Evolutionary conservation across 164 flowering plant species (phyloP).

Genomic region (Chimonanthus praecox): DNA sequence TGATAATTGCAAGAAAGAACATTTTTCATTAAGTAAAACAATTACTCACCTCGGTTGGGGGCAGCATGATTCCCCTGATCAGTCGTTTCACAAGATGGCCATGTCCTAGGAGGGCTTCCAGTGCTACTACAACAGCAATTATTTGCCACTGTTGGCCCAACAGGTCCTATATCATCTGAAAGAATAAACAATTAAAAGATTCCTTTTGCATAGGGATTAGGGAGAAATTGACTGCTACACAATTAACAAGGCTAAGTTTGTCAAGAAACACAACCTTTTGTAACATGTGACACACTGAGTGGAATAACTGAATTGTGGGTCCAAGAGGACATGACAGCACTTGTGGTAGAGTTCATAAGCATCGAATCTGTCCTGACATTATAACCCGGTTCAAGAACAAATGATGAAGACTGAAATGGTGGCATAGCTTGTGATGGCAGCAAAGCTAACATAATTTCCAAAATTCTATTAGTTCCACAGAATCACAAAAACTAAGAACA

Average conservation of each 20-base stretch:
- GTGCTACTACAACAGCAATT: conserved; percentile 54
- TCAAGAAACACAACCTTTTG: conserved; percentile 34
- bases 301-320: conserved; percentile 37
- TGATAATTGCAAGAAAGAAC: no score
- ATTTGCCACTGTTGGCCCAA: conserved; percentile 34
- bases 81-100: conserved; percentile 29
- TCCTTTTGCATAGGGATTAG: background rate
- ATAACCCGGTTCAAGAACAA: conserved; percentile 41
- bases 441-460: background rate
- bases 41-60: conserved; percentile 39
- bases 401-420: conserved; percentile 38
- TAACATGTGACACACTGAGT: conserved; percentile 25
- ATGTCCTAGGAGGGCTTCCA: conserved; percentile 50
- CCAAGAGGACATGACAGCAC: conserved; percentile 48
- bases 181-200: background rate
- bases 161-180: conserved; percentile 32
- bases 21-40: no score
- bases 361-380: conserved; percentile 38
- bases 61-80: conserved; percentile 40
- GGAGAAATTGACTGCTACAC: background rate
- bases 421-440: conserved; percentile 33
- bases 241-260: background rate
- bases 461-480: background rate
- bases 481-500: background rate
- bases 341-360: conserved; percentile 31